Conservation (phyloP, 257 asterid species). For the Nicotiana benthamiana region DNA sequence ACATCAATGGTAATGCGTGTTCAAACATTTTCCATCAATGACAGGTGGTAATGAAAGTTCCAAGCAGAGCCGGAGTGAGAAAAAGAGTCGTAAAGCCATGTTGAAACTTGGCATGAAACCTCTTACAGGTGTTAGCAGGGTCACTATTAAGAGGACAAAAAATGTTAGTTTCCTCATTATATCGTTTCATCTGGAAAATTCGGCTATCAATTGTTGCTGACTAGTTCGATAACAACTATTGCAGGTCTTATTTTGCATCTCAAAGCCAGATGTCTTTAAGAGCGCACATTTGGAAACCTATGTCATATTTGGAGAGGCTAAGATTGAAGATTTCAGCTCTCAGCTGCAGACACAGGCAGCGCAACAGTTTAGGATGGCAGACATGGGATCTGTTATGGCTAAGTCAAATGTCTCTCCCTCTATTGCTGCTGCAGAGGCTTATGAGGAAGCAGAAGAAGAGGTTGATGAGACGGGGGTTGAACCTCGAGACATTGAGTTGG, state of each 20-base stretch:
- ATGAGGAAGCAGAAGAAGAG: conserved; percentile 65
- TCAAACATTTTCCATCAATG: too few relatives aligned
- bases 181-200: background rate
- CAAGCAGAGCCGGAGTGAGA: conserved; percentile 95
- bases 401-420: conserved; percentile 47
- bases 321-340: conserved; percentile 87
- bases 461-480: conserved; percentile 61
- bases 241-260: conserved; percentile 75
- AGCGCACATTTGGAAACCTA: conserved; percentile 85
- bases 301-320: conserved; percentile 90
- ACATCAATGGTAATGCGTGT: too few relatives aligned
- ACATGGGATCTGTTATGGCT: conserved; percentile 48
- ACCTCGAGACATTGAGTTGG: conserved; percentile 77
- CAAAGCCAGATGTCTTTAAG: conserved; percentile 86
- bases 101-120: conserved; percentile 92
- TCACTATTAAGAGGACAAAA: conserved; percentile 77
- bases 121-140: conserved; percentile 72
- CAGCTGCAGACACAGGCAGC: conserved; percentile 97
- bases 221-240: background rate
- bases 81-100: conserved; percentile 95
- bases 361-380: conserved; percentile 82
- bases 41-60: conserved; percentile 53
- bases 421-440: conserved; percentile 30
- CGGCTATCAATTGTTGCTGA: background rate
- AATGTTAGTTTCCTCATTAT: conserved; percentile 30